phyloP scores from a whole-genome alignment of 176 grass and related monocot genomes.

The Canna indica region DNA sequence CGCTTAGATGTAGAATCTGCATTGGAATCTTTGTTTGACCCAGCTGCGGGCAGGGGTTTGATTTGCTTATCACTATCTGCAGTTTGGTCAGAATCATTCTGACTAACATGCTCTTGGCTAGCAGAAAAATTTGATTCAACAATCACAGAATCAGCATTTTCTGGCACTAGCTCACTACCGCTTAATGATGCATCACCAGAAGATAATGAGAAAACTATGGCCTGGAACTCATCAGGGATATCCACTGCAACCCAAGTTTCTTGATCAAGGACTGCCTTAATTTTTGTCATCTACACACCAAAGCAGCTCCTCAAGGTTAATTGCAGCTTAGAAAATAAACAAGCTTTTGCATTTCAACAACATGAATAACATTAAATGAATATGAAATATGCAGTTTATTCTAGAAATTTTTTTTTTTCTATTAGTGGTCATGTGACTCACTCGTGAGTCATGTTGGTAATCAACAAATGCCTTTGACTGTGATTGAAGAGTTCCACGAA shows the following conservation, averaged over 20 bases:
- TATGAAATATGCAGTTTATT: not conserved
- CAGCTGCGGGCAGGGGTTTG: constrained; percentile 3
- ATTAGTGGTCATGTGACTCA: constrained; percentile 28
- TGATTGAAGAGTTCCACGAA: constrained; percentile 82
- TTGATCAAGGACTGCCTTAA: constrained; percentile 98
- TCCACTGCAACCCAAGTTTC: constrained; percentile 89
- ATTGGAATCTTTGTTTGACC: constrained; percentile 34
- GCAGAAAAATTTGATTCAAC: constrained; percentile 32
- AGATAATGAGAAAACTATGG: constrained; percentile 73
- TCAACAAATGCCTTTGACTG: constrained; percentile 98
- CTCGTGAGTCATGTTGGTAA: constrained; percentile 84
- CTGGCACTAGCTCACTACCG: constrained; percentile 44
- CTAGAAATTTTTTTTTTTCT: not conserved
- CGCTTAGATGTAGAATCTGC: constrained; percentile 37
- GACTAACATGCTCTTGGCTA: constrained; percentile 27
- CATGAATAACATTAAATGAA: not conserved
- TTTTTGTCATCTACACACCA: constrained; percentile 80
- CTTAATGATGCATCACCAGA: constrained; percentile 58
- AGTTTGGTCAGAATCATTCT: constrained; percentile 33
- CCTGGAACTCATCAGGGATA: constrained; percentile 92
- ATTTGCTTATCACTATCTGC: constrained; percentile 39
- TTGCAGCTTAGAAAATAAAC: not conserved
- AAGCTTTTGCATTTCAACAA: not conserved
- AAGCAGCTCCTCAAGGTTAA: not conserved
- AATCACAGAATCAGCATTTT: constrained; percentile 29